Evolutionary conservation across 441 rosid species (phyloP).

Genomic region (Gossypium davidsonii): DNA sequence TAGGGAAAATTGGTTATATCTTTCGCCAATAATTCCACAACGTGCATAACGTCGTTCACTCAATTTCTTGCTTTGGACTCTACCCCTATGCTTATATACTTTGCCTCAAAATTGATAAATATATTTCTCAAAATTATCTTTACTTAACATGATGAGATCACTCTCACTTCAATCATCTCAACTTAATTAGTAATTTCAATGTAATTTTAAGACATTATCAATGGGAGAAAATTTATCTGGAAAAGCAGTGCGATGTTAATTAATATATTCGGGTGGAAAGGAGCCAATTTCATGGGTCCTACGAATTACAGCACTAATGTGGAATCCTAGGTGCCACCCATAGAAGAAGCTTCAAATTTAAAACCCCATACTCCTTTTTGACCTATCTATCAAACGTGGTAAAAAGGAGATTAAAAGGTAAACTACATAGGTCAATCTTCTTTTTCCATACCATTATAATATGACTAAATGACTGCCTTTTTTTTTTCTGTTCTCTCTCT

Average conservation of each 20-base stretch:
- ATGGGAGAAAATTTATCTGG: not conserved
- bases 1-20: not conserved
- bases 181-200: no score
- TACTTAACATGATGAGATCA: no score
- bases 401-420: conserved; percentile 14
- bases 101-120: not conserved
- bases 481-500: not conserved
- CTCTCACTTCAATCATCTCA: no score
- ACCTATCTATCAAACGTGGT: conserved; percentile 21
- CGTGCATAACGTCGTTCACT: not conserved
- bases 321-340: conserved; percentile 38
- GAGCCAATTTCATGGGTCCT: conserved; percentile 30
- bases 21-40: not conserved
- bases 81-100: not conserved
- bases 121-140: not conserved
- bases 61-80: not conserved
- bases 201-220: not conserved
- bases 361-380: conserved; percentile 17
- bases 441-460: not conserved
- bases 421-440: conserved; percentile 27
- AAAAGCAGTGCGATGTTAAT: not conserved
- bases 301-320: conserved; percentile 19
- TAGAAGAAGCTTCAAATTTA: conserved; percentile 12
- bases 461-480: not conserved
- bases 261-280: not conserved